These are phyloP conservation scores for Volvox africanus DNA, from an alignment of 139 green algal species.

Conservation along the genomic window DNA sequence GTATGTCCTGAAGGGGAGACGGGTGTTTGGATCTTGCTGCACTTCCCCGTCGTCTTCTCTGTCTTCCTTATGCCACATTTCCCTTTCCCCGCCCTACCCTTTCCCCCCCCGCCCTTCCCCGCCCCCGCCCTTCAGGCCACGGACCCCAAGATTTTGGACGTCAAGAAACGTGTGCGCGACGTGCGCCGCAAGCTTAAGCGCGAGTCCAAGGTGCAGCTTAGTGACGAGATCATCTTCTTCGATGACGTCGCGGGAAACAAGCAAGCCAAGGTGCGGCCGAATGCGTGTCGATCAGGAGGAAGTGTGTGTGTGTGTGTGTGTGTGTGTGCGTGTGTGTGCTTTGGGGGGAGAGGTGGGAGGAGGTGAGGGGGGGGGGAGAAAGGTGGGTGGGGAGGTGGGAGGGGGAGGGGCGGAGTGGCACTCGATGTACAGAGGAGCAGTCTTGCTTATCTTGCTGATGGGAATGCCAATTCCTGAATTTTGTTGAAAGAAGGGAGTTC, in stretches of 20 bases:
- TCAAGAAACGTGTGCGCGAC: slow-evolving; percentile 61
- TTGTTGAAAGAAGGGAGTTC: too few species aligned
- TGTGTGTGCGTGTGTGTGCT: not conserved
- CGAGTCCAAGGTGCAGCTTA: slow-evolving; percentile 73
- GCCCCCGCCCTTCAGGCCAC: slow-evolving; percentile 22
- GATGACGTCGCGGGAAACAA: slow-evolving; percentile 91
- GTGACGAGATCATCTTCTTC: slow-evolving; percentile 88
- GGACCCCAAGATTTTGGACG: slow-evolving; percentile 71
- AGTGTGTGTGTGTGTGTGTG: not conserved
- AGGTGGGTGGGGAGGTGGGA: not conserved
- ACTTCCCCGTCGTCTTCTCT: too few species aligned
- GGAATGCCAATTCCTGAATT: too few species aligned
- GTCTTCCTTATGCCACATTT: too few species aligned
- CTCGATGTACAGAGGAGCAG: too few species aligned
- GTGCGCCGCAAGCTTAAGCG: slow-evolving; percentile 67
- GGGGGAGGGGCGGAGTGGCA: too few species aligned
- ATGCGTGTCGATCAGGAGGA: not conserved
- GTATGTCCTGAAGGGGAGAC: too few species aligned
- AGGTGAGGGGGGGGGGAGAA: not conserved
- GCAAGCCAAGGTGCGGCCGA: slow-evolving; percentile 64
- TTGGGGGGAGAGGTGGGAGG: not conserved
- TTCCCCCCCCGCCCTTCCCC: not conserved
- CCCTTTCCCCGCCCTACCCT: not conserved
- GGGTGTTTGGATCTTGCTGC: too few species aligned
- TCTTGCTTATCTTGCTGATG: too few species aligned